Evolutionary conservation across 73 alveolate genomes (phyloP), one percentile per base, ranked within the genome.

Genomic region (Blepharisma japonicum): DNA sequence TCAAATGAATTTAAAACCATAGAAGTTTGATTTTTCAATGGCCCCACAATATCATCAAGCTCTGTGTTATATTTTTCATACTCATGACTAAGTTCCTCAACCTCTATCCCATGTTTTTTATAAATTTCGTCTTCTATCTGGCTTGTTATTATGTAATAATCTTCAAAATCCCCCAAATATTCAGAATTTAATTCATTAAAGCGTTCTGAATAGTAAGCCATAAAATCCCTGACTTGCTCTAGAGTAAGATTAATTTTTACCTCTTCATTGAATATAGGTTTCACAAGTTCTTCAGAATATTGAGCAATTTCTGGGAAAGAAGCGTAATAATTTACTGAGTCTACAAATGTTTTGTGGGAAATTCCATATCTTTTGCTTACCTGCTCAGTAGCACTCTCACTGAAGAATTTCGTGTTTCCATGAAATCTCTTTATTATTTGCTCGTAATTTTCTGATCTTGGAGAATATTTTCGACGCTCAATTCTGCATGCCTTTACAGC

Each of bases 81-180:
- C 2, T n/a, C 74, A 61, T 14, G 0, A 25, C 3, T 61, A 14
- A 61, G 18, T 25, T 61, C 74, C 5, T 61, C 74, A 1, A 61
- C 23, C 46, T 61, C 74, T 18, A 61, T 61, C 23, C 48, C 2
- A 25, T 61, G 5, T 2, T 61, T 25, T 25, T 25, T 61, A 25
- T 18, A 61, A 9, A 61, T 61, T 39, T 61, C 74, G 23, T 61
- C 74, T 61, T 61, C 74, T 2, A 61, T 61, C 47, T 61, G 74
- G 23, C 74, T 61, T 61, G 74, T 61, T 8, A 25, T 5, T 8
- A 61, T 39, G 3, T 14, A 25, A 25, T 61, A 61, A 32, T 32
- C 42, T 32, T 32, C 42, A 32, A 32, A 32, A 32, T 32, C 42
- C 3, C 42, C 42, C 3, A 32, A 32, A 32, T 32, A 32, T 1